phyloP scores from a whole-genome alignment of 2,329 filamentous ascomycete genomes.

The Stagonosporopsis cucurbitacearum region DNA sequence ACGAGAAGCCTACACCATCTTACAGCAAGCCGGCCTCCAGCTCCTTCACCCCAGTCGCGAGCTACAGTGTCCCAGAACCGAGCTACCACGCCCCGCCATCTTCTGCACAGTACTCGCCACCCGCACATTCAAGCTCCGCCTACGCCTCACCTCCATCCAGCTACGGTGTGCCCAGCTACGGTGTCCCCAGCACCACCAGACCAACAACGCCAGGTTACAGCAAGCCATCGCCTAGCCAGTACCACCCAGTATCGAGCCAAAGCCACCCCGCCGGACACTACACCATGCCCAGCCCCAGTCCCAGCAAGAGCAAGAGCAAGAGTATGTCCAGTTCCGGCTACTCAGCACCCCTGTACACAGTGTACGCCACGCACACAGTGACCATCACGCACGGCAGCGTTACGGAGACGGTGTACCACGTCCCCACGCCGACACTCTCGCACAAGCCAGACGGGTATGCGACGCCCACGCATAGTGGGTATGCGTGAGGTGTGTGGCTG shows the following conservation, averaged over 20 bases:
- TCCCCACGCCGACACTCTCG: background rate
- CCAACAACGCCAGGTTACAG: no score
- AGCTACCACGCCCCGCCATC: no score
- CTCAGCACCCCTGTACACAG: background rate
- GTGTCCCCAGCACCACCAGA: no score
- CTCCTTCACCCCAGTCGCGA: background rate
- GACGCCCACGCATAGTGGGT: no score
- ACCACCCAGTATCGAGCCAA: background rate
- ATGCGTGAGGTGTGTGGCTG: no score
- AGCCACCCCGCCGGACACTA: background rate
- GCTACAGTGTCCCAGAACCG: background rate
- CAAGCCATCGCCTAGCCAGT: background rate
- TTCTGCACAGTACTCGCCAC: no score
- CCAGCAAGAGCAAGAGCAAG: no score
- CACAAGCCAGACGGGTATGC: no score
- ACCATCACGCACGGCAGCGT: background rate
- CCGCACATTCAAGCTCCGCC: no score
- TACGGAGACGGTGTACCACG: background rate
- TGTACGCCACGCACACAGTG: slow-evolving; percentile 4
- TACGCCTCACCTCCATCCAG: background rate
- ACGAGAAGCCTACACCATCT: background rate
- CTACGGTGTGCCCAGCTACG: no score
- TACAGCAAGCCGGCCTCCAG: background rate
- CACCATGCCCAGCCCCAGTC: background rate
- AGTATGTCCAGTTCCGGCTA: no score